Evolutionary conservation across 306 rosid species (phyloP), one percentile per base, ranked within the genome.

Genomic region (Corylus heterophylla): DNA sequence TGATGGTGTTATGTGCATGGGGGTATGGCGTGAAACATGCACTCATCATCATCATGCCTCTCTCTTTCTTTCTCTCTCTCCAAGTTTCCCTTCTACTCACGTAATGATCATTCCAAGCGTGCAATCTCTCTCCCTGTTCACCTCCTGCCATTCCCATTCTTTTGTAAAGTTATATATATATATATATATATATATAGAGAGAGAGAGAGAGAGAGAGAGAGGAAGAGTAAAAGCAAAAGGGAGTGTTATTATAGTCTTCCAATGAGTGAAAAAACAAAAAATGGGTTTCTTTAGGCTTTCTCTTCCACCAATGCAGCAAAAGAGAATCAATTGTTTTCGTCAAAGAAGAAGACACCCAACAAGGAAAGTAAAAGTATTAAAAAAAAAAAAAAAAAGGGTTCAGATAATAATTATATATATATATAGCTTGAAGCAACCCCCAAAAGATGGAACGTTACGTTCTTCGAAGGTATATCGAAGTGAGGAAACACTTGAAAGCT

Each of bases 1-100:
- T 92, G 85, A 92, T 90, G 91, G 6, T 92, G 93, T 83, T 85
- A 74, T 84, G 76, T 88, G 86, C 91, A 83, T 84, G 88, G 90
- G 84, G 80, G 80, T 84, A 74, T 90, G 86, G 94, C 93, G 91
- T 92, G 97, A 87, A 54, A 68, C 76, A 59, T 81, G 80, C 86
- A 86, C 89, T 90, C 91, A 84, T 83, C 77, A 87, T 74, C 44
- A n/a, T 47, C 59, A 58, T 63, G 79, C 74, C 71, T 44, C 71
- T 49, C 69, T 42, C 50, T 71, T 18, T 11, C 58, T n/a, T n/a
- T 14, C 22, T 37, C 16, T 10, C 12, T 25, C 22, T n/a, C 20
- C 2, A 35, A 29, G 31, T 62, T 66, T 58, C 17, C 29, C 12
- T 27, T 64, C 14, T 14, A 45, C 52, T 74, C 56, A 54, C 62